Conservation (phyloP, 306 rosid genomes). For the Carpinus fangiana region DNA sequence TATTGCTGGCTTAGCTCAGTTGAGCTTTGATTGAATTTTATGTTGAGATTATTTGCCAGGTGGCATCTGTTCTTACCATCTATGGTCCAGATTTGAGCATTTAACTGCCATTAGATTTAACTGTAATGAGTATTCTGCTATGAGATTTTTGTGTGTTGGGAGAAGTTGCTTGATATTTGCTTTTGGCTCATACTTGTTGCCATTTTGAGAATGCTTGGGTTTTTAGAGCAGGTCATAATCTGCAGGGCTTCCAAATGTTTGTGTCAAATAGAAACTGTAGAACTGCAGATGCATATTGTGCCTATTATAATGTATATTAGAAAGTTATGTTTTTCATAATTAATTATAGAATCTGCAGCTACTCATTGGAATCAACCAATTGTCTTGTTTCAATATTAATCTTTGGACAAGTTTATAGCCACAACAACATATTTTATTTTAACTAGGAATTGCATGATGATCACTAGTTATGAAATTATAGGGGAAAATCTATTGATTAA, state of each 20-base stretch:
- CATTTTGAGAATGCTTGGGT: background rate
- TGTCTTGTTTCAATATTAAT: background rate
- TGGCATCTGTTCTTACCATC: background rate
- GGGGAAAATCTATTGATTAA: background rate
- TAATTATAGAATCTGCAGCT: background rate
- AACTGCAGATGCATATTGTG: background rate
- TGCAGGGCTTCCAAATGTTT: background rate
- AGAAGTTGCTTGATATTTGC: background rate
- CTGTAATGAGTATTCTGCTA: background rate
- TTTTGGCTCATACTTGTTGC: background rate
- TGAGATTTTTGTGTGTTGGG: background rate
- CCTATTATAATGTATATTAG: background rate
- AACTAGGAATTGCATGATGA: background rate
- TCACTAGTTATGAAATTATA: background rate
- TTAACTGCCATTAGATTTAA: background rate
- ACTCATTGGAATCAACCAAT: background rate
- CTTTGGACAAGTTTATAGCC: background rate
- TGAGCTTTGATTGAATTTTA: background rate
- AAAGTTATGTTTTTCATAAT: background rate
- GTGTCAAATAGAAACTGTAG: background rate
- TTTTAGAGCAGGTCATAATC: background rate
- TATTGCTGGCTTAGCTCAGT: slow-evolving; percentile 2
- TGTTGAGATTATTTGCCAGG: background rate
- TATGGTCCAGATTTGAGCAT: background rate
- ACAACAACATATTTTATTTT: background rate